Conservation (phyloP, 331 rosid species). For the Spiraea crenata region DNA sequence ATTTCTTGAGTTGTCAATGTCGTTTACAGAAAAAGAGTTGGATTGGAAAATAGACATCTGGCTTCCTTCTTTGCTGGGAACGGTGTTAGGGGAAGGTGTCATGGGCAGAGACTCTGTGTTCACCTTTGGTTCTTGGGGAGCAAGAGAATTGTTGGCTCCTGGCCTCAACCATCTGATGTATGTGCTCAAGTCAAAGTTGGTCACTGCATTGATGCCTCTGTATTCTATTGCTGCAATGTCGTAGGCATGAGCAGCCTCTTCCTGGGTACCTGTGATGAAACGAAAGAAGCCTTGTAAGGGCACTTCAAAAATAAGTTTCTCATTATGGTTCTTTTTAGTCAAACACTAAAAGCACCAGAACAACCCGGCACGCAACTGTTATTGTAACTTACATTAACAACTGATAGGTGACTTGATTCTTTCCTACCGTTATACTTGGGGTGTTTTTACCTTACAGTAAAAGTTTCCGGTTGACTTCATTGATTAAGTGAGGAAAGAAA, state of each 20-base stretch:
- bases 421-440: too few species aligned
- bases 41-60: constrained; percentile 29
- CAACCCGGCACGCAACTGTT: too few species aligned
- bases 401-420: too few species aligned
- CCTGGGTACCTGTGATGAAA: constrained; percentile 60
- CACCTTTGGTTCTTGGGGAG: constrained; percentile 37
- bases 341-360: too few species aligned
- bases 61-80: constrained; percentile 23
- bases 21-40: constrained; percentile 31
- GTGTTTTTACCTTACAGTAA: too few species aligned
- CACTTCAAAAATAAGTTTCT: too few species aligned
- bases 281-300: neutral
- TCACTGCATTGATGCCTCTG: constrained; percentile 72
- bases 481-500: too few species aligned
- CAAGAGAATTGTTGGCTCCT: constrained; percentile 33
- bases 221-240: constrained; percentile 77
- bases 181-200: constrained; percentile 71
- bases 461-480: too few species aligned
- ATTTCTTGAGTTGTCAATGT: constrained; percentile 30
- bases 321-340: too few species aligned
- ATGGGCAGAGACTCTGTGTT: constrained; percentile 15
- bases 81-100: constrained; percentile 22
- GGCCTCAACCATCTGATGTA: constrained; percentile 79
- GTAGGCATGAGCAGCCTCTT: constrained; percentile 79
- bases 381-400: too few species aligned